Conservation (phyloP, 2,329 filamentous ascomycete genomes). For the Fusarium graminum region DNA sequence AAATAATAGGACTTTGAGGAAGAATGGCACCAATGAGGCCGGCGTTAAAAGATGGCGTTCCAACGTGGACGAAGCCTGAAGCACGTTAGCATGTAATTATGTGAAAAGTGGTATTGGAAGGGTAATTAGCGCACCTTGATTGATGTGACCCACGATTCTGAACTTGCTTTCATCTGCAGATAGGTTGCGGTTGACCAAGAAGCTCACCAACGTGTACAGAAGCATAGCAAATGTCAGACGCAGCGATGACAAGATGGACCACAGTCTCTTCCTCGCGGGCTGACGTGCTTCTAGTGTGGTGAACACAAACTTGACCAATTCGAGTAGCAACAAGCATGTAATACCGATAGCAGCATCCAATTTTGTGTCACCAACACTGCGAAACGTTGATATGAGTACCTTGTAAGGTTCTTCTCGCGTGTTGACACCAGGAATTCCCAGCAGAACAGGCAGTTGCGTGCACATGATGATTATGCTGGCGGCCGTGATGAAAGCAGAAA, state of each 20-base stretch:
- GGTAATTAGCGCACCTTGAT: slow-evolving; percentile 62
- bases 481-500: slow-evolving; percentile 65
- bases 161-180: slow-evolving; percentile 65
- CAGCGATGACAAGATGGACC: slow-evolving; percentile 81
- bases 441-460: slow-evolving; percentile 59
- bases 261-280: slow-evolving; percentile 71
- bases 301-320: slow-evolving; percentile 70
- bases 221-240: slow-evolving; percentile 81
- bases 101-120: too few species aligned
- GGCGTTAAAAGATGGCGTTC: slow-evolving; percentile 65
- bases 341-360: slow-evolving; percentile 81
- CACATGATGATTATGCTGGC: slow-evolving; percentile 65
- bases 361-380: slow-evolving; percentile 58
- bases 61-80: slow-evolving; percentile 39
- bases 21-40: slow-evolving; percentile 69
- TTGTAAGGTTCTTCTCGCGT: slow-evolving; percentile 60
- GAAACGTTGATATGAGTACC: slow-evolving; percentile 59
- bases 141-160: slow-evolving; percentile 74
- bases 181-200: slow-evolving; percentile 70
- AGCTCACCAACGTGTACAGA: slow-evolving; percentile 81
- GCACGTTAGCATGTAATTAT: slow-evolving; percentile 17
- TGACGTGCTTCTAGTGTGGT: slow-evolving; percentile 70
- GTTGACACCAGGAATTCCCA: slow-evolving; percentile 61
- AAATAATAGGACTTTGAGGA: slow-evolving; percentile 75
- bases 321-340: slow-evolving; percentile 72